A percentile compares a stretch with the other conserved stretches of the same genome.
These are phyloP conservation scores for Kuraishia piskuri DNA, from an alignment of 805 yeast genomes.

Conservation along the genomic window DNA sequence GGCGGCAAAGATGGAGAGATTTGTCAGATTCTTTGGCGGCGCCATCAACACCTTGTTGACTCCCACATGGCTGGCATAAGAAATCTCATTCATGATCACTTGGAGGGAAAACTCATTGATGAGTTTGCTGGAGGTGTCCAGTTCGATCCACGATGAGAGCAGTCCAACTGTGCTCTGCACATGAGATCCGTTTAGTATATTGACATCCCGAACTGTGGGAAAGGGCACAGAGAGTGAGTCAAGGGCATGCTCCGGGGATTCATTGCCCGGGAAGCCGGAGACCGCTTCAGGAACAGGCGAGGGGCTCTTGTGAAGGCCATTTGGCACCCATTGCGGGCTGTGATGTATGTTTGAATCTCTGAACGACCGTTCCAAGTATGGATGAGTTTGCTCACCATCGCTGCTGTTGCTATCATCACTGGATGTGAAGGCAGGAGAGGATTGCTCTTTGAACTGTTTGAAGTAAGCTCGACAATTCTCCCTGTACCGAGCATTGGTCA, in stretches of 20 bases:
- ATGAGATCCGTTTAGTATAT: constrained; percentile 32
- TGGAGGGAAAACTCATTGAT: constrained; percentile 47
- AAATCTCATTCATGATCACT: constrained; percentile 49
- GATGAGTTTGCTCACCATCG: not conserved
- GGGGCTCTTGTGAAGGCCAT: not conserved
- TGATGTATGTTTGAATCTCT: not conserved
- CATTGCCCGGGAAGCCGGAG: not conserved
- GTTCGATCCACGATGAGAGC: constrained; percentile 62
- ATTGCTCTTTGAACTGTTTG: constrained; percentile 19
- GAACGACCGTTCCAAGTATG: not conserved
- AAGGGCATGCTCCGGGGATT: constrained; percentile 6
- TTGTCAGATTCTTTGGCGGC: constrained; percentile 52
- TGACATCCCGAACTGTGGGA: constrained; percentile 33
- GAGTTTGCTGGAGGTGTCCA: constrained; percentile 42
- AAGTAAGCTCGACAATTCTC: constrained; percentile 32
- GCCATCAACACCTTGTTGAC: constrained; percentile 46
- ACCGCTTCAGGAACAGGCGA: not conserved
- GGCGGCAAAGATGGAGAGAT: constrained; percentile 43
- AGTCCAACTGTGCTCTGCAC: constrained; percentile 40
- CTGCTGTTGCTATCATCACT: not conserved
- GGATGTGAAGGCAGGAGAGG: not conserved
- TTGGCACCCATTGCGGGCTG: constrained; percentile 4
- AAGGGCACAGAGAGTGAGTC: constrained; percentile 25
- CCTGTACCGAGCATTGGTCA: constrained; percentile 43
- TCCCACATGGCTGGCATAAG: constrained; percentile 53